A percentile compares a stretch with the other conserved stretches of the same genome.
These are phyloP conservation scores for Iris pallida DNA, from an alignment of 116 monocot genomes.

Conservation along the genomic window DNA sequence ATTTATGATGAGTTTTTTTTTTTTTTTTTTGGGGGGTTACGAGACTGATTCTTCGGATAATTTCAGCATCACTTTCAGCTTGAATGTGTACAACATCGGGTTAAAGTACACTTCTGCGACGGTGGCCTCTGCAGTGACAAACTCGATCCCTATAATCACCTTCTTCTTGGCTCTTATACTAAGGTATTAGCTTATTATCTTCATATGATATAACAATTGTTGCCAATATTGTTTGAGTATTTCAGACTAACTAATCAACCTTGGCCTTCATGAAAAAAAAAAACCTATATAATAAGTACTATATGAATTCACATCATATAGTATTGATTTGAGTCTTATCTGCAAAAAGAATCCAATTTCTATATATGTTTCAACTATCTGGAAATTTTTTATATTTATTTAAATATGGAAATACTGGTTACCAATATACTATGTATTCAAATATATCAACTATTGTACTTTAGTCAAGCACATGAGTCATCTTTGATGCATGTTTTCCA, in stretches of 20 bases:
- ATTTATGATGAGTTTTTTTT: not conserved
- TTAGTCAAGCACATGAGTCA: too few species aligned
- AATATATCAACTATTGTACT: too few species aligned
- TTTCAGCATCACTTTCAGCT: conserved; percentile 53
- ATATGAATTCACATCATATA: too few species aligned
- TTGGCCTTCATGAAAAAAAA: not conserved
- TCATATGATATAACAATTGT: not conserved
- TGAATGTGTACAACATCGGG: conserved; percentile 56
- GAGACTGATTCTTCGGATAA: not conserved
- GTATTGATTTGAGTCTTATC: too few species aligned
- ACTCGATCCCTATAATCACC: conserved; percentile 65
- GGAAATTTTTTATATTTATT: too few species aligned
- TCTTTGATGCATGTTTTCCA: too few species aligned
- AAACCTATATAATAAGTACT: not conserved
- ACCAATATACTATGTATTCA: too few species aligned
- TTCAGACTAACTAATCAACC: not conserved
- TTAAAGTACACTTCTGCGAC: conserved; percentile 62
- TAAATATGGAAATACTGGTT: too few species aligned
- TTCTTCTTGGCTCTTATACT: conserved; percentile 62
- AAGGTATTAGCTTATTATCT: conserved; percentile 25
- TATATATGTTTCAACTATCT: too few species aligned
- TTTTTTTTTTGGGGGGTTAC: not conserved
- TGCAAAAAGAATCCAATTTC: too few species aligned
- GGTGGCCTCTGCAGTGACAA: conserved; percentile 50
- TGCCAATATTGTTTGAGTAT: not conserved